Conservation (phyloP, 2,329 filamentous ascomycete species). For the Bipolaris cookei region DNA sequence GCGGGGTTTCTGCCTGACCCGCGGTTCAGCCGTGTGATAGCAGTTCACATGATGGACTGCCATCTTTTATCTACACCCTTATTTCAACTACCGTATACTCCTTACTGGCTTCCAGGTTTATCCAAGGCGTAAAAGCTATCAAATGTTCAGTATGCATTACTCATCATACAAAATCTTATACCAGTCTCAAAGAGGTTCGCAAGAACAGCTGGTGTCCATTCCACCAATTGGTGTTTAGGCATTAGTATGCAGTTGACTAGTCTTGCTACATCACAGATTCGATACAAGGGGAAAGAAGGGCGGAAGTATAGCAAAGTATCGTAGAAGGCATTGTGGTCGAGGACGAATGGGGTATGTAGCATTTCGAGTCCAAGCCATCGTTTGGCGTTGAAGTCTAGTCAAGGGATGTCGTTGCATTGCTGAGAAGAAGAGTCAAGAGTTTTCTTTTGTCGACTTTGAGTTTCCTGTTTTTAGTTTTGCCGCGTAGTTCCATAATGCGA, state of each 20-base stretch:
- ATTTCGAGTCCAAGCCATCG: conserved; percentile 58
- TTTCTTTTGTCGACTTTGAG: conserved; percentile 46
- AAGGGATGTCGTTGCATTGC: conserved; percentile 48
- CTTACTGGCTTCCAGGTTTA: conserved; percentile 26
- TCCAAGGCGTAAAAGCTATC: conserved; percentile 36
- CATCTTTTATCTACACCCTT: conserved; percentile 13
- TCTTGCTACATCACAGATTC: conserved; percentile 55
- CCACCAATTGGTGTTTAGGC: conserved; percentile 59
- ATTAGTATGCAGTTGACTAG: conserved; percentile 56
- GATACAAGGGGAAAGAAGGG: conserved; percentile 50
- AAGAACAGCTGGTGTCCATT: conserved; percentile 59
- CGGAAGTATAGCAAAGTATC: conserved; percentile 47
- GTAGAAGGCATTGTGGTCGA: conserved; percentile 57
- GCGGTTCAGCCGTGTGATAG: too few relatives aligned
- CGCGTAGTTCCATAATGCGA: conserved; percentile 47
- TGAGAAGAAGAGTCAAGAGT: conserved; percentile 50
- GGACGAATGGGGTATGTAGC: conserved; percentile 55
- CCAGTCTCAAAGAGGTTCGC: conserved; percentile 53
- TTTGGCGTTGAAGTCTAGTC: conserved; percentile 54
- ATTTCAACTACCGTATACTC: conserved; percentile 30
- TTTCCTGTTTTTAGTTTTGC: conserved; percentile 49
- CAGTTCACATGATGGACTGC: background rate
- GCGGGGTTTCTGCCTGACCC: too few relatives aligned
- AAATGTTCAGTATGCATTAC: conserved; percentile 34
- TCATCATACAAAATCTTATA: conserved; percentile 28